These are phyloP conservation scores for Mortierella sp. DNA, from an alignment of 371 early-diverging fungal species.

Conservation along the genomic window DNA sequence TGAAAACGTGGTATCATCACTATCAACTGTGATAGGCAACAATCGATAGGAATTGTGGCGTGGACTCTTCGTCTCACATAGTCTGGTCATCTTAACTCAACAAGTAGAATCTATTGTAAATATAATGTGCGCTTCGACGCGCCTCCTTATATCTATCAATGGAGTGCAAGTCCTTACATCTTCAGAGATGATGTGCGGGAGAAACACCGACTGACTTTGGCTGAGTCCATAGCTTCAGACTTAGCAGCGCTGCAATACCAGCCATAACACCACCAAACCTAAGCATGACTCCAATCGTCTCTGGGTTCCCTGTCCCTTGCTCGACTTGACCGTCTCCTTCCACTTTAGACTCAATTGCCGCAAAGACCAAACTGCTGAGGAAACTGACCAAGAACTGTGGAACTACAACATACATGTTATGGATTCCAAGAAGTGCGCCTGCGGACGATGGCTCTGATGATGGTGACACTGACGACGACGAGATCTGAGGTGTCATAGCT, in stretches of 20 bases:
- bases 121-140: too few relatives aligned
- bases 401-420: slow-evolving; percentile 93
- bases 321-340: neutral
- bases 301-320: slow-evolving; percentile 43
- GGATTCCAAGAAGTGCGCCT: slow-evolving; percentile 91
- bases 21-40: too few relatives aligned
- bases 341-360: slow-evolving; percentile 60
- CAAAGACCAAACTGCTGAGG: slow-evolving; percentile 80
- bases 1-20: too few relatives aligned
- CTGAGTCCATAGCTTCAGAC: slow-evolving; percentile 49
- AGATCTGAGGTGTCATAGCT: neutral
- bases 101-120: too few relatives aligned
- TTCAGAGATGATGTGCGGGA: neutral
- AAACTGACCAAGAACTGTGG: slow-evolving; percentile 92
- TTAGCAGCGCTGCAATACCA: slow-evolving; percentile 65
- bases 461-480: neutral
- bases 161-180: too few relatives aligned
- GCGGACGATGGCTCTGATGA: slow-evolving; percentile 60
- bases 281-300: slow-evolving; percentile 71
- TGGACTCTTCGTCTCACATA: too few relatives aligned
- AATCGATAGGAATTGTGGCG: too few relatives aligned
- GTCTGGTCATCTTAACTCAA: too few relatives aligned
- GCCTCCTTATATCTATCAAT: too few relatives aligned
- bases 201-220: slow-evolving; percentile 17
- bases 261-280: slow-evolving; percentile 74